Base-by-base conservation (phyloP, 208 protist species). In the Trypanosoma theileri region DNA sequence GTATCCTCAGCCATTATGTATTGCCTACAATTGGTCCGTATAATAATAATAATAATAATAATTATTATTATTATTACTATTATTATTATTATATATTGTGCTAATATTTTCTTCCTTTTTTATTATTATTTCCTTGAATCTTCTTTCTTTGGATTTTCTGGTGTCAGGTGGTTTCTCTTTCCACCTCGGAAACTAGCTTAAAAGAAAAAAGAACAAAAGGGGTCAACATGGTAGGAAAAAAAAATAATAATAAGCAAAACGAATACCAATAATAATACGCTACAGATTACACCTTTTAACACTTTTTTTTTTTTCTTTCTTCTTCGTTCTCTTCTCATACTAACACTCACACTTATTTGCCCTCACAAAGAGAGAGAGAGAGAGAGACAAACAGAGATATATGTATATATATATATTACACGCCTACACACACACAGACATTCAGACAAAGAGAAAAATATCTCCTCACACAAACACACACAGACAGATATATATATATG, bases 381-480 rank as follows among this genome's bases (percentile, higher is more conserved):
- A n/a, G n/a, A n/a, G n/a, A n/a, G n/a, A n/a, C n/a, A n/a, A n/a
- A 50, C 16, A 50, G 16, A 50, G 16, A 50, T 59, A 59, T 11
- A 59, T 44, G 54, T 42, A 22, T 54, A 9, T 61, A 11, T 48
- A 10, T 51, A 40, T n/a, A 24, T 52, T 52, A 14, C 48, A 52
- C 12, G 12, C 48, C 6, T 19, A 58, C 53, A 41, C 53, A 58
- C 53, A 40, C 24, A 28, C 53, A 58, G 4, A 58, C 21, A 24
- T 12, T 22, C 21, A 42, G 9, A 22, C 40, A 61, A 45, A 54
- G 22, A 65, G 44, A 65, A 35, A 54, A 51, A 59, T 21, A 75
- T 44, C 45, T 2, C 3, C 28, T 11, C 55, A 28, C 48, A 65
- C 45, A 50, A 2, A 48, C 3, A 63, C 21, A 66, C 56, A 50